phyloP scores from a whole-genome alignment of 257 asterid species.

The Parsonsia alboflavescens region DNA sequence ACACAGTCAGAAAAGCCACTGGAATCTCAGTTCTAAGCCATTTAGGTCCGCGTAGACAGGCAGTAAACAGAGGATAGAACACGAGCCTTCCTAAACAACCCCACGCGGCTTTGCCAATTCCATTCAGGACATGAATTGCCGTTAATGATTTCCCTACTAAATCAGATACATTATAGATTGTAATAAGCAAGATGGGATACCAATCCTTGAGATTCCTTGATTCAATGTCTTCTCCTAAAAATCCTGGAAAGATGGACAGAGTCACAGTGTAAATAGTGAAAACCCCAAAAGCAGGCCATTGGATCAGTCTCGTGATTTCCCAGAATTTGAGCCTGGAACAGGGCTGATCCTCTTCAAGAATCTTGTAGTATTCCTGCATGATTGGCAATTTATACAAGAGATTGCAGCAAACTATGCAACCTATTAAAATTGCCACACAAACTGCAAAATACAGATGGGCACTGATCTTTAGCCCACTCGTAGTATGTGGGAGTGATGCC shows the following conservation, averaged over 20 bases:
- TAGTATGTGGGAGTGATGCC: conserved; percentile 67
- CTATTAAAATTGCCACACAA: conserved; percentile 33
- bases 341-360: conserved; percentile 19
- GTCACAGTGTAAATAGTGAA: conserved; percentile 61
- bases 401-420: conserved; percentile 57
- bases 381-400: conserved; percentile 43
- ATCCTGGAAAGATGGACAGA: conserved; percentile 72
- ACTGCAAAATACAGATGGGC: conserved; percentile 58
- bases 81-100: conserved; percentile 51
- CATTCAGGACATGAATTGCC: conserved; percentile 32
- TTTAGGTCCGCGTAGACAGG: conserved; percentile 60
- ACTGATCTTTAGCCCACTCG: conserved; percentile 58
- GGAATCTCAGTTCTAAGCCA: conserved; percentile 72
- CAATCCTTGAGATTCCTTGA: conserved; percentile 52
- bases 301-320: conserved; percentile 32
- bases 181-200: conserved; percentile 58
- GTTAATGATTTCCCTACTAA: conserved; percentile 62
- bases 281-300: conserved; percentile 57
- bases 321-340: conserved; percentile 27
- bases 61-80: conserved; percentile 61
- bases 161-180: conserved; percentile 54
- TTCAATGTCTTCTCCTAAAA: conserved; percentile 52
- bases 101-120: conserved; percentile 52
- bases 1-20: conserved; percentile 46
- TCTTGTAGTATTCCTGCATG: conserved; percentile 41